Percentiles rank a stretch among this genome's conserved stretches.
These are phyloP conservation scores for Coniochaeta sp. DNA, from an alignment of 2,329 filamentous ascomycete genomes.

Conservation along the genomic window DNA sequence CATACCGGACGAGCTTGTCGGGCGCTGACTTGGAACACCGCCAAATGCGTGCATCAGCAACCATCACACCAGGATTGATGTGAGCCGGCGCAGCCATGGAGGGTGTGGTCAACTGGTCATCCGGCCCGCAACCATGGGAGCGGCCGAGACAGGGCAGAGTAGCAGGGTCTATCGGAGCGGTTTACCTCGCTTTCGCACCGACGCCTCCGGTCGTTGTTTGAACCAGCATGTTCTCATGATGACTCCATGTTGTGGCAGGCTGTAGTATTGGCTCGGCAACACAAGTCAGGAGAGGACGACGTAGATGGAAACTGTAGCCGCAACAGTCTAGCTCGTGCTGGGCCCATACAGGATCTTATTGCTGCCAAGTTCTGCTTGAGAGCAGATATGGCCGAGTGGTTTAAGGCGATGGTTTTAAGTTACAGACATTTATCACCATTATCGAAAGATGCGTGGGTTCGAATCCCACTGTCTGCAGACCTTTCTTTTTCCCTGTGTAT, in stretches of 20 bases:
- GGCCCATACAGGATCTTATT: not conserved
- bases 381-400: not conserved
- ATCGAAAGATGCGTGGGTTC: too few relatives aligned
- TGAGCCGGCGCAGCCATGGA: not conserved
- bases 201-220: not conserved
- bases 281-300: too few relatives aligned
- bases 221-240: not conserved
- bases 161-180: not conserved
- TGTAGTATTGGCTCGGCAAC: not conserved
- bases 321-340: too few relatives aligned
- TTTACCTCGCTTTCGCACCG: not conserved
- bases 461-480: too few relatives aligned
- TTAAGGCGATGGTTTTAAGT: too few relatives aligned
- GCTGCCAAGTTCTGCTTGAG: not conserved
- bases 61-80: not conserved
- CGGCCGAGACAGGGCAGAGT: not conserved
- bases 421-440: too few relatives aligned
- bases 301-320: too few relatives aligned
- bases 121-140: not conserved
- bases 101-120: not conserved
- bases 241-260: not conserved
- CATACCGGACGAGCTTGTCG: not conserved
- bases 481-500: too few relatives aligned
- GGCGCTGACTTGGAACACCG: not conserved
- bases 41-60: not conserved